phyloP scores from a whole-genome alignment of 148 eudicot species.

The Rhododendron henanense region DNA sequence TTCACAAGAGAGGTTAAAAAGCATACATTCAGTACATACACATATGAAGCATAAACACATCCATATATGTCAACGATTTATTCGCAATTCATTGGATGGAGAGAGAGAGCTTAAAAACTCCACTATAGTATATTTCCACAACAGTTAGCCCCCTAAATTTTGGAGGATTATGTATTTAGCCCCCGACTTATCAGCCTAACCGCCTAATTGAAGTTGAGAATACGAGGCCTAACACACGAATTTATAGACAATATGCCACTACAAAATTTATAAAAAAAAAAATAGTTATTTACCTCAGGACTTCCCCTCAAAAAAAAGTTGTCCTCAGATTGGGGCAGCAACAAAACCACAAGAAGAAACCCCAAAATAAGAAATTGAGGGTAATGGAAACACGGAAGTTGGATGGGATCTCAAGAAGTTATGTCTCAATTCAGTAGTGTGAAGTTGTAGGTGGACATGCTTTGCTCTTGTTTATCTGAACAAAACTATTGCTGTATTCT shows the following conservation, averaged over 20 bases:
- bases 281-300: not conserved
- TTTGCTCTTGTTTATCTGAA: not conserved
- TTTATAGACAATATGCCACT: not conserved
- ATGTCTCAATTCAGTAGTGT: not conserved
- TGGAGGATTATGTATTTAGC: not conserved
- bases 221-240: not conserved
- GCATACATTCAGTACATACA: not conserved
- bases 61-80: not conserved
- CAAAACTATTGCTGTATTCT: not conserved
- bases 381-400: not conserved
- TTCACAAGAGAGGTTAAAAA: no score
- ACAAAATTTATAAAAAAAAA: not conserved
- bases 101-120: no score
- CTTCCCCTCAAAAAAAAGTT: not conserved
- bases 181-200: not conserved
- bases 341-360: not conserved
- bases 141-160: not conserved
- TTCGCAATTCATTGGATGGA: no score
- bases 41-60: not conserved
- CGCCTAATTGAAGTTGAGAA: not conserved
- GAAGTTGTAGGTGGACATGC: not conserved
- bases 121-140: not conserved
- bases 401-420: not conserved
- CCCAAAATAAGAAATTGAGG: not conserved
- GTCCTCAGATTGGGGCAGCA: not conserved